phyloP scores from a whole-genome alignment of 2,329 filamentous ascomycete species.

The Arthroderma uncinatum region DNA sequence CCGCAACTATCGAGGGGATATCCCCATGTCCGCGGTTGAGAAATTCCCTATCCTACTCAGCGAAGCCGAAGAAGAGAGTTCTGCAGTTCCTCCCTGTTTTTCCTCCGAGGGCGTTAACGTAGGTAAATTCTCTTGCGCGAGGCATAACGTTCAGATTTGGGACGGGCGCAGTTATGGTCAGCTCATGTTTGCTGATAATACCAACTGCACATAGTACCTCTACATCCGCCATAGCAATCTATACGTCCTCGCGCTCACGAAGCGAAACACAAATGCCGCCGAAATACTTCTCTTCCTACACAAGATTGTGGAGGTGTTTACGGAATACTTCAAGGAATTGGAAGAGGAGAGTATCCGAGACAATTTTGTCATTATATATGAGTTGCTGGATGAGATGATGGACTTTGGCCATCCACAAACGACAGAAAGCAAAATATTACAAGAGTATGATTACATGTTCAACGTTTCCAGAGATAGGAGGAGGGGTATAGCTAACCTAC shows the following conservation, averaged over 20 bases:
- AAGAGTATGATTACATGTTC: constrained; percentile 49
- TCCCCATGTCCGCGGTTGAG: constrained; percentile 98
- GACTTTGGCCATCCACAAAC: constrained; percentile 99
- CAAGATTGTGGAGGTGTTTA: constrained; percentile 97
- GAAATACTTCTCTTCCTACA: constrained; percentile 97
- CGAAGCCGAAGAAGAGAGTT: constrained; percentile 98
- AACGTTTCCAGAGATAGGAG: background rate
- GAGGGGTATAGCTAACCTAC: background rate
- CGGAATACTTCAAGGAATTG: constrained; percentile 98
- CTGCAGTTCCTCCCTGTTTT: constrained; percentile 93
- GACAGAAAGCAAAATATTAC: constrained; percentile 94
- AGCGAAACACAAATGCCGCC: constrained; percentile 97
- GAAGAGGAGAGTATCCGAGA: constrained; percentile 98
- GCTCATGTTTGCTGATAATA: background rate
- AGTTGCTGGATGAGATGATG: constrained; percentile 99
- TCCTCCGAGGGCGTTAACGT: constrained; percentile 98
- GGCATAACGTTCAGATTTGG: too few relatives aligned
- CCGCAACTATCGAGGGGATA: constrained; percentile 95
- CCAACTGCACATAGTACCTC: constrained; percentile 56
- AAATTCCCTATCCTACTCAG: constrained; percentile 92
- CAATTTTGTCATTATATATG: constrained; percentile 99
- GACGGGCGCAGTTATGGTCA: too few relatives aligned
- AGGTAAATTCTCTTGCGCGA: constrained; percentile 29
- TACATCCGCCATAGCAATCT: constrained; percentile 99
- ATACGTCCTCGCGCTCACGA: constrained; percentile 92